Percentiles rank a stretch among this genome's conserved stretches.
Evolutionary conservation across 192 early-diverging fungal species (phyloP).

Genomic region (Linnemannia schmuckeri): DNA sequence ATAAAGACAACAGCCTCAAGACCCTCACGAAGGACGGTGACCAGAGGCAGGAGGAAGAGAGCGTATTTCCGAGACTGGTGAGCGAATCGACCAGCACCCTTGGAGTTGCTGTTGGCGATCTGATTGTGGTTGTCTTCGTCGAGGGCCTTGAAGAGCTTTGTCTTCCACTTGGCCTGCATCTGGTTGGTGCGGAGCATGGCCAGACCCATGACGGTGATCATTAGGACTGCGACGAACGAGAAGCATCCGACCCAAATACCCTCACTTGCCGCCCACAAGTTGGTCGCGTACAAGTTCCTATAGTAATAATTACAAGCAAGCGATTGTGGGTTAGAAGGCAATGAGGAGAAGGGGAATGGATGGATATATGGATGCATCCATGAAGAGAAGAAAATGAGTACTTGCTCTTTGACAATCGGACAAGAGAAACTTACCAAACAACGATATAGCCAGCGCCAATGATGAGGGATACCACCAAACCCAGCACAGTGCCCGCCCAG

Average conservation of each 20-base stretch:
- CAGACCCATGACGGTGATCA: slow-evolving; percentile 87
- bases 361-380: not conserved
- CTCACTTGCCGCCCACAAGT: slow-evolving; percentile 63
- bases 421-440: slow-evolving; percentile 71
- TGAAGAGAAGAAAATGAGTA: not conserved
- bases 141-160: slow-evolving; percentile 69
- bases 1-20: slow-evolving; percentile 91
- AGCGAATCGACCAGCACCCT: not conserved
- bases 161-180: slow-evolving; percentile 84
- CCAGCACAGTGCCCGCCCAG: slow-evolving; percentile 79
- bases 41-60: slow-evolving; percentile 88
- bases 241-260: slow-evolving; percentile 73
- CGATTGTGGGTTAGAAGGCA: not conserved
- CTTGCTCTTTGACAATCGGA: not conserved
- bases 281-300: slow-evolving; percentile 47
- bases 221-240: slow-evolving; percentile 78
- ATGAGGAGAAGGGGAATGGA: not conserved
- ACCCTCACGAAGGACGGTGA: slow-evolving; percentile 89
- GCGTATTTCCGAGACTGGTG: slow-evolving; percentile 64
- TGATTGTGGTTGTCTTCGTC: slow-evolving; percentile 46
- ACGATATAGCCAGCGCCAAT: slow-evolving; percentile 84
- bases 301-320: not conserved
- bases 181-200: slow-evolving; percentile 81
- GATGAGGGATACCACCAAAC: slow-evolving; percentile 73
- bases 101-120: slow-evolving; percentile 11